These are phyloP conservation scores for Leishmania lainsoni DNA, from an alignment of 208 protist genomes.

Conservation along the genomic window DNA sequence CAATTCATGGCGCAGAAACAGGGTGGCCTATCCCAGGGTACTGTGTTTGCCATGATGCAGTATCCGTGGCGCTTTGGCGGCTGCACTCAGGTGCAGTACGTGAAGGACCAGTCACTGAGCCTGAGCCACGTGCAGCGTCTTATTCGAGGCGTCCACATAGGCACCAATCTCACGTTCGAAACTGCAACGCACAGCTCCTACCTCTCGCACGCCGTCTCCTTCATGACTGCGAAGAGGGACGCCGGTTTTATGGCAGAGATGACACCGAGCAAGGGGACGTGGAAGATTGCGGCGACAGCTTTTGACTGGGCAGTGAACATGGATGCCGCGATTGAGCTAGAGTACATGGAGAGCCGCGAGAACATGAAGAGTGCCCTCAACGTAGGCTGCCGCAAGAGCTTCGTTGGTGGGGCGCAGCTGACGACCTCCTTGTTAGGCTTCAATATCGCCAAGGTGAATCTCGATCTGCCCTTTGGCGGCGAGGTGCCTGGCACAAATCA, in stretches of 20 bases:
- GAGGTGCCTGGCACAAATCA: conserved; percentile 73
- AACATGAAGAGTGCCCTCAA: conserved; percentile 69
- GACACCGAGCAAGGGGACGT: conserved; percentile 76
- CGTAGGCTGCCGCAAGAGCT: conserved; percentile 66
- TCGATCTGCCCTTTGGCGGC: conserved; percentile 87
- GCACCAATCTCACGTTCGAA: conserved; percentile 72
- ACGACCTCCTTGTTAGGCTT: conserved; percentile 63
- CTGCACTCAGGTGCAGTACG: conserved; percentile 85
- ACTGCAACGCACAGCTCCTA: conserved; percentile 59
- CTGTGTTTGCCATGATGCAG: conserved; percentile 85
- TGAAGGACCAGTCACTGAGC: conserved; percentile 79
- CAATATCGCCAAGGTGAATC: conserved; percentile 56
- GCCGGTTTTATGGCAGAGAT: conserved; percentile 63
- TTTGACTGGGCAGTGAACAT: conserved; percentile 72
- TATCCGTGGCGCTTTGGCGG: conserved; percentile 85
- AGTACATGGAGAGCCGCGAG: conserved; percentile 70
- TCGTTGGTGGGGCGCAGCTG: conserved; percentile 74
- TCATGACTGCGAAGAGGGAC: conserved; percentile 68
- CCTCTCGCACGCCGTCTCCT: conserved; percentile 66
- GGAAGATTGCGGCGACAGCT: conserved; percentile 71
- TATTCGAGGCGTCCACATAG: conserved; percentile 81
- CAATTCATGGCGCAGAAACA: conserved; percentile 91
- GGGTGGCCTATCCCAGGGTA: conserved; percentile 77
- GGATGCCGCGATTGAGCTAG: conserved; percentile 75
- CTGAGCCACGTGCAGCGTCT: conserved; percentile 83